Percentiles rank a stretch among this genome's conserved stretches.
Conservation (phyloP, 768 basidiomycete genomes). For the Tricholoma matsutake region DNA sequence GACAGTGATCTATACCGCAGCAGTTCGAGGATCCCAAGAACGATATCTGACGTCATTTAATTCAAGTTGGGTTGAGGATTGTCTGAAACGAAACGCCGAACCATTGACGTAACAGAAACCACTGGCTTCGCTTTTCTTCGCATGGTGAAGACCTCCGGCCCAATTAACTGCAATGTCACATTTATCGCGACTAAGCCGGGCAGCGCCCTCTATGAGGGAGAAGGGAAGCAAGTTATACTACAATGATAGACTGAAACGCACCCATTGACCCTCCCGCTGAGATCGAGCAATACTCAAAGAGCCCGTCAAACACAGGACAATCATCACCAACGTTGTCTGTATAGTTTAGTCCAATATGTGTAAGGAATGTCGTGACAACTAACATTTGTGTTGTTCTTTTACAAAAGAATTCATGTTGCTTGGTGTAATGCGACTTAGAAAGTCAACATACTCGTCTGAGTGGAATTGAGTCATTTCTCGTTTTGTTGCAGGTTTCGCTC, state of each 20-base stretch:
- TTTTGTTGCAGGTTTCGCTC: constrained; percentile 98
- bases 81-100: constrained; percentile 28
- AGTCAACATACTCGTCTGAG: constrained; percentile 98
- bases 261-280: constrained; percentile 99
- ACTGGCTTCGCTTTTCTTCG: constrained; percentile 98
- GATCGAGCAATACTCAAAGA: constrained; percentile 99
- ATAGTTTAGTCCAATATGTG: neutral
- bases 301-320: constrained; percentile 96
- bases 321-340: constrained; percentile 97
- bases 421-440: constrained; percentile 89
- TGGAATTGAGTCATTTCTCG: constrained; percentile 99
- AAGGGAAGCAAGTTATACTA: neutral
- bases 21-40: constrained; percentile 93
- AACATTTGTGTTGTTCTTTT: constrained; percentile 96
- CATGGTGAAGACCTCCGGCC: constrained; percentile 98
- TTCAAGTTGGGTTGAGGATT: neutral
- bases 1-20: constrained; percentile 52
- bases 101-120: constrained; percentile 99
- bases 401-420: constrained; percentile 92
- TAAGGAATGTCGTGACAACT: constrained; percentile 15
- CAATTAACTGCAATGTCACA: constrained; percentile 99
- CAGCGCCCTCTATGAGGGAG: constrained; percentile 80
- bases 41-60: constrained; percentile 68
- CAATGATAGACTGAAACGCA: constrained; percentile 34
- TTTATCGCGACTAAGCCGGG: constrained; percentile 90